Evolutionary conservation across 306 rosid species (phyloP).

Genomic region (Trifolium subterraneum): DNA sequence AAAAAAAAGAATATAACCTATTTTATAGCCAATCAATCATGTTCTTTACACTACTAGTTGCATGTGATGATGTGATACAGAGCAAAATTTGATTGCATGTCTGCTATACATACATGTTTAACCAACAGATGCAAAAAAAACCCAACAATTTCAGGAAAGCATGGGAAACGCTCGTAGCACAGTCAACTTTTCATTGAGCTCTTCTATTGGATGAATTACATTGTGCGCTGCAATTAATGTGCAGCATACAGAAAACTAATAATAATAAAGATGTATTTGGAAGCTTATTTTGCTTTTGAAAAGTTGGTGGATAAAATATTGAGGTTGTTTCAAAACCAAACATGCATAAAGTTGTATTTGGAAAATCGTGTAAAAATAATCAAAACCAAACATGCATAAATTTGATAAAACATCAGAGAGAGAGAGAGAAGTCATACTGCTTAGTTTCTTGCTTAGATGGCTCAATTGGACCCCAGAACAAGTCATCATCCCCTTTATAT

Average conservation of each 20-base stretch:
- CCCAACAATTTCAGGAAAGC: not conserved
- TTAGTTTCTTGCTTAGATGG: conserved; percentile 78
- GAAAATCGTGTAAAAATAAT: not conserved
- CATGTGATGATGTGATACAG: not conserved
- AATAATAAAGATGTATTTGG: not conserved
- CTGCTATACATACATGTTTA: not conserved
- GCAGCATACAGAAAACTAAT: not conserved
- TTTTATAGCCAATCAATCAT: not conserved
- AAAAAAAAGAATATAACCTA: not conserved
- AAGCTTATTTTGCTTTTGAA: not conserved
- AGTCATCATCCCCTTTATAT: conserved; percentile 80
- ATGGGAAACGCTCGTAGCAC: not conserved
- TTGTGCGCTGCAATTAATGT: not conserved
- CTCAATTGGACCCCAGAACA: conserved; percentile 94
- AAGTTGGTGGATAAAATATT: not conserved
- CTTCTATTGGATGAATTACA: not conserved
- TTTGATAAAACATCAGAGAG: not conserved
- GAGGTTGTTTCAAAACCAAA: not conserved
- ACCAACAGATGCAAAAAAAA: not conserved
- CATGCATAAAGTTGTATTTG: not conserved
- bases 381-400: not conserved
- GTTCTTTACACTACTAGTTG: not conserved
- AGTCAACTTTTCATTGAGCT: not conserved
- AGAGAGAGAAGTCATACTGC: conserved; percentile 62
- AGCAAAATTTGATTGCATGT: conserved; percentile 1